Percentiles rank a stretch among this genome's conserved stretches.
Conservation (phyloP, 1,139 yeast species). For the Blastobotrys proliferans region DNA sequence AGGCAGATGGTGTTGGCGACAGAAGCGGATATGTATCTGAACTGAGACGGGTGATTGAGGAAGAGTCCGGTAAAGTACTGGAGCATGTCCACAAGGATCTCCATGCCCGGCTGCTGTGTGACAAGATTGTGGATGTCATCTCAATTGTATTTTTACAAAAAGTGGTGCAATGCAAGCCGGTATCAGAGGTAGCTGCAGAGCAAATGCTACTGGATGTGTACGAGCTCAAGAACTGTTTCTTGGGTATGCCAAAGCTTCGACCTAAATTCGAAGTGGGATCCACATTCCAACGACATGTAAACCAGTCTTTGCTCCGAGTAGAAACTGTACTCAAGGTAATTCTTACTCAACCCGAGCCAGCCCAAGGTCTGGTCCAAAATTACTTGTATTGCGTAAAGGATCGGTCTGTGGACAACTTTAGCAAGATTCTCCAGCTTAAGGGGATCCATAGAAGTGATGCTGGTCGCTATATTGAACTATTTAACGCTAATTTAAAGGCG, state of each 20-base stretch:
- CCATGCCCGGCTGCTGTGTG: conserved; percentile 69
- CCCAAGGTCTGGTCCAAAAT: conserved; percentile 58
- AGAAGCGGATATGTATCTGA: conserved; percentile 68
- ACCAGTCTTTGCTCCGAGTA: conserved; percentile 47
- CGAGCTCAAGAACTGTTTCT: conserved; percentile 53
- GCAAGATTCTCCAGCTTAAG: conserved; percentile 61
- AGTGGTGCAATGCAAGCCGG: conserved; percentile 58
- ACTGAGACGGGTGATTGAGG: conserved; percentile 45
- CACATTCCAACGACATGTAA: conserved; percentile 48
- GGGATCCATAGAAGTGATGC: conserved; percentile 46
- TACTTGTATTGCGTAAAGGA: conserved; percentile 71
- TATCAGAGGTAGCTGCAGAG: conserved; percentile 69
- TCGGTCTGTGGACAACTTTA: conserved; percentile 55
- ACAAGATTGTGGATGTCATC: conserved; percentile 66
- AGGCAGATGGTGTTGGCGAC: conserved; percentile 50
- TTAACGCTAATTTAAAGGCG: conserved; percentile 53
- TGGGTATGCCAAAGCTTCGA: conserved; percentile 44
- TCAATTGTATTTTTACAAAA: conserved; percentile 54
- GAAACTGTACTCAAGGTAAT: conserved; percentile 65
- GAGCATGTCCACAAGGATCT: conserved; percentile 65
- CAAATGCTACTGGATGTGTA: conserved; percentile 74
- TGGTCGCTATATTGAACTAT: conserved; percentile 54
- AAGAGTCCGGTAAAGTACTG: conserved; percentile 49
- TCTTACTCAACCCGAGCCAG: conserved; percentile 60
- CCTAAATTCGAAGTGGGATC: conserved; percentile 31